Evolutionary conservation across 2,329 filamentous ascomycete genomes (phyloP), one percentile per base, ranked within the genome.

Genomic region (Pestalotiopsis sp.): DNA sequence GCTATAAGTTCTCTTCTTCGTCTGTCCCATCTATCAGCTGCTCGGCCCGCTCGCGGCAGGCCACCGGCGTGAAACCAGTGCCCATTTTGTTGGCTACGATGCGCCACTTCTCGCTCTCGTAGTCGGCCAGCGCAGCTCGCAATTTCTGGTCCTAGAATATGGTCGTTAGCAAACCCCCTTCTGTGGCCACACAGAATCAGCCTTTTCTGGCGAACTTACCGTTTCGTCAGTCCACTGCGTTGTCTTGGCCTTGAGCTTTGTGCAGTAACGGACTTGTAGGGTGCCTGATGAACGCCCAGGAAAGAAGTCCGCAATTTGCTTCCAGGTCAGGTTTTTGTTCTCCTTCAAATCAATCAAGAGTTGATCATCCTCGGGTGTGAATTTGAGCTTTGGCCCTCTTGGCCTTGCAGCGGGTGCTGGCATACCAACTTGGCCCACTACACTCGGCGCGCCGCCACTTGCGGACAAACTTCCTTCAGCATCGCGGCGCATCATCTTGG

Each of bases 261-360:
- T 97, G 79, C 95, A 98, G 79, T 98, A 98, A 45, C 95, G 91
- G 67, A 98, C 95, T 80, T 98, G 95, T 70, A 98, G 83, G 38
- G 95, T 97, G 20, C 95, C 95, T 60, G 93, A 97, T 69, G 93
- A 96, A 68, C 95, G 87, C 1, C 94, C 95, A 0, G 95, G 95
- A 75, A 98, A 98, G 82, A 97, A 97, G 77, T 97, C 95, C 68
- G 94, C 93, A 76, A 98, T 98, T 84, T 98, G 95, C 82, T 97
- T 97, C 95, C 95, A 98, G 4, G 95, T 97, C 78, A 98, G 85
- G 77, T 93, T 95, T 80, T 96, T 97, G 77, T 96, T 95, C 81
- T 98, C 95, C 80, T 98, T 98, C 71, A 98, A 84, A 77, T 97
- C 93, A 68, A 97, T 91, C 66, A 98, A 85, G 62, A 97, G 83